Conservation (phyloP, 1,139 yeast species). For the Casaregolazyma lundiana region DNA sequence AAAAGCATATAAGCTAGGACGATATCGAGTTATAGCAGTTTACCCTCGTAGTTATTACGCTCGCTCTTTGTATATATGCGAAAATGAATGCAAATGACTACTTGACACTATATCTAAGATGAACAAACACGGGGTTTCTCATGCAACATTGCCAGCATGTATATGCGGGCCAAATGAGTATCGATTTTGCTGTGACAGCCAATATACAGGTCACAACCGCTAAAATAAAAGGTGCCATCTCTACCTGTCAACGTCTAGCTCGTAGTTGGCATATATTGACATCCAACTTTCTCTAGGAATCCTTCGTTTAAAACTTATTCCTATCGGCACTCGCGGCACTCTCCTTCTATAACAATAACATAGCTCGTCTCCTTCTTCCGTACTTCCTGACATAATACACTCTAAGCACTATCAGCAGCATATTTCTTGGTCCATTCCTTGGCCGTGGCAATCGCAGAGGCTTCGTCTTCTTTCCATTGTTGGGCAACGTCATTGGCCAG, state of each 20-base stretch:
- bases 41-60: too few species aligned
- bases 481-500: slow-evolving; percentile 97
- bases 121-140: neutral
- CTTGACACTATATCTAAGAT: neutral
- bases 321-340: neutral
- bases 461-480: slow-evolving; percentile 87
- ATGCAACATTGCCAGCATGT: too few species aligned
- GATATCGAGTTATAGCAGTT: too few species aligned
- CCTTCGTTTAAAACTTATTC: neutral
- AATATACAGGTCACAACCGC: too few species aligned
- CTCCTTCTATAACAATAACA: neutral
- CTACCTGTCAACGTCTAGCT: too few species aligned
- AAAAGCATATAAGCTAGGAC: neutral
- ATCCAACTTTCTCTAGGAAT: too few species aligned
- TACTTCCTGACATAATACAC: neutral
- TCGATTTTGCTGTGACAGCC: too few species aligned
- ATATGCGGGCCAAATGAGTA: too few species aligned
- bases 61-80: slow-evolving; percentile 1
- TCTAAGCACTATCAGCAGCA: slow-evolving; percentile 36
- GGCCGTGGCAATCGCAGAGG: slow-evolving; percentile 78
- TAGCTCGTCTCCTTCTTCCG: neutral
- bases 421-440: slow-evolving; percentile 75
- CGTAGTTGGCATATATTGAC: too few species aligned
- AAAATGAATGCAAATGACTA: neutral
- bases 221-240: too few species aligned